Base-by-base conservation (phyloP, 2,329 filamentous ascomycete species). In the Penicillium sp. region DNA sequence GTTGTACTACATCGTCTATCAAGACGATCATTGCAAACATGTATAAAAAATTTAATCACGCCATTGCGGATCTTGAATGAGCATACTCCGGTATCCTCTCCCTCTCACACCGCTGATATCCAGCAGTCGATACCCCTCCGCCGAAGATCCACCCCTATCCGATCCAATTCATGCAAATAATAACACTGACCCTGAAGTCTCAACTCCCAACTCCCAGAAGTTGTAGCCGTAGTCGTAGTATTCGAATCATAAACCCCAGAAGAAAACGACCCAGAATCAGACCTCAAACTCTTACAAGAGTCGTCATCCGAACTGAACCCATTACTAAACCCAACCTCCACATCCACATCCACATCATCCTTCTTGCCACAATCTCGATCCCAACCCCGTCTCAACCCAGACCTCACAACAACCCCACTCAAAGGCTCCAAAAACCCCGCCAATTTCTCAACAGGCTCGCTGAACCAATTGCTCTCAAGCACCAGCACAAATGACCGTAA, bases 361-460 rank as follows among this genome's bases (percentile, higher is more conserved):
- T 31, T 25, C 19, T 5, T 13, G 0, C 23, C 0, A n/a, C 39
- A 15, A 19, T 10, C 10, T 23, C 49, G n/a, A 46, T 33, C 15
- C 39, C 41, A 31, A 23, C 4, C 9, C 8, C 16, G 16, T 33
- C 34, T 27, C 23, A 27, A 27, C 25, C 31, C 11, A 36, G 58
- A 50, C 40, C 60, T 59, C 23, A 70, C 49, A 7, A 55, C 60
- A 44, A 75, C 25, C 2, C 62, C 67, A 2, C 65, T 60, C 60
- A 76, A 57, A 21, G 73, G 73, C 54, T 73, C 72, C 16, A 75
- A 50, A 56, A 76, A 76, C 3, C 70, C 58, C 0, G 68, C 69
- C 19, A 76, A 56, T 61, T 70, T 73, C 63, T 73, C 72, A 9
- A 70, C 67, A 1, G 68, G 65, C 58, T 75, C 73, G 33, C 71